Evolutionary conservation across 495 filamentous ascomycete species (phyloP).

Genomic region (Podospora bellae-mahoneyi): DNA sequence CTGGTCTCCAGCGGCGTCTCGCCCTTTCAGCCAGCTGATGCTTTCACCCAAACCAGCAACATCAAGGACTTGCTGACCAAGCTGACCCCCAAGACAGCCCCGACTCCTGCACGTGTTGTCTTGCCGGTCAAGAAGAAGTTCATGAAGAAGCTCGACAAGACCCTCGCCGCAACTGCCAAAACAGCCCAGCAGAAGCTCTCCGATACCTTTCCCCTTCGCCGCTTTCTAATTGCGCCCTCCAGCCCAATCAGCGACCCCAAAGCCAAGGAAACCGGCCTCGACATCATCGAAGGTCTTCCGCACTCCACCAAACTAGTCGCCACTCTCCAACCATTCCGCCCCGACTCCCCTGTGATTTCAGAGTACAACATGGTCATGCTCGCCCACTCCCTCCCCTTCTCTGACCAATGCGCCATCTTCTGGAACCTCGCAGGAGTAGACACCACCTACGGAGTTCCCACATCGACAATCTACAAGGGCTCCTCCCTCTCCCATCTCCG

Average conservation of each 20-base stretch:
- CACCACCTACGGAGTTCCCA: not conserved
- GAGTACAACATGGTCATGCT: slow-evolving; percentile 25
- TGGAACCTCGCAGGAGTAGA: slow-evolving; percentile 25
- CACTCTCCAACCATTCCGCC: slow-evolving; percentile 9
- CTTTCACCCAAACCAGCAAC: slow-evolving; percentile 1
- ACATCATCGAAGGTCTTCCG: slow-evolving; percentile 23
- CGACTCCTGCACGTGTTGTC: not conserved
- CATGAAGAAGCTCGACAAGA: slow-evolving; percentile 14
- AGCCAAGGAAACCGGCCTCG: slow-evolving; percentile 10
- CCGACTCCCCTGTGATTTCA: slow-evolving; percentile 11
- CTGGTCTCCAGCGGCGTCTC: slow-evolving; percentile 8
- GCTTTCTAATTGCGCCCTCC: slow-evolving; percentile 20
- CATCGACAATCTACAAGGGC: slow-evolving; percentile 3
- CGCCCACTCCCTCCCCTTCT: slow-evolving; percentile 24
- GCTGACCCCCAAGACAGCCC: not conserved
- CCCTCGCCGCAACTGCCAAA: slow-evolving; percentile 15
- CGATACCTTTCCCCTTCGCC: slow-evolving; percentile 22
- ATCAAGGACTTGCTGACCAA: slow-evolving; percentile 14
- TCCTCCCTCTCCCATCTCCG: not conserved
- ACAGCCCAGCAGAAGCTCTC: slow-evolving; percentile 19
- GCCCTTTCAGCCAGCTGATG: slow-evolving; percentile 7
- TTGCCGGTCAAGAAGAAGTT: slow-evolving; percentile 18
- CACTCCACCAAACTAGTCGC: slow-evolving; percentile 25
- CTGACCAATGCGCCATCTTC: slow-evolving; percentile 24
- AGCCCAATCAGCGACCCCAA: not conserved